These are phyloP conservation scores for Globisporangium paddicum DNA, from an alignment of 352 stramenopile genomes.

Conservation along the genomic window DNA sequence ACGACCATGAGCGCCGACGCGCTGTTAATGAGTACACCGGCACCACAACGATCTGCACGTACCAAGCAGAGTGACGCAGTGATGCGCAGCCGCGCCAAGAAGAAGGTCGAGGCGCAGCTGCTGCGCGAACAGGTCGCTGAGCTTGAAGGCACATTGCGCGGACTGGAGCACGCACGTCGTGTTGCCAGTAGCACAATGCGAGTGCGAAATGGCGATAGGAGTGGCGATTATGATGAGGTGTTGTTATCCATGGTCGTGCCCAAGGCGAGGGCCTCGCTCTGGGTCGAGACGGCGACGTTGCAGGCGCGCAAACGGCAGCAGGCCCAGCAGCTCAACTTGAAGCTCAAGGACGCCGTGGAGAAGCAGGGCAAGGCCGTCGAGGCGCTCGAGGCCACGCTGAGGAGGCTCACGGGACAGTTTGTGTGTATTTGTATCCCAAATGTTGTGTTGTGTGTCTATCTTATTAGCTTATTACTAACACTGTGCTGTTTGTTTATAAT, in stretches of 20 bases:
- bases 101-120: not conserved
- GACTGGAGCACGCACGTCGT: not conserved
- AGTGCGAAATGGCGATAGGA: no score
- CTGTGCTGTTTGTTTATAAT: not conserved
- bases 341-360: conserved; percentile 31
- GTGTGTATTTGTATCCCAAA: conserved; percentile 15
- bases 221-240: not conserved
- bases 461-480: no score
- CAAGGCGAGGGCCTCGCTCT: conserved; percentile 14
- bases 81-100: conserved; percentile 5
- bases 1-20: not conserved
- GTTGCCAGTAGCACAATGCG: not conserved
- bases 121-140: not conserved
- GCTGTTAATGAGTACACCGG: no score
- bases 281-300: conserved; percentile 28
- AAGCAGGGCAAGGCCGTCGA: conserved; percentile 34
- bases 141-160: conserved; percentile 1
- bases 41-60: not conserved
- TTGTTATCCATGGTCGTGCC: not conserved
- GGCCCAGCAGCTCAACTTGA: conserved; percentile 33
- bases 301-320: conserved; percentile 37
- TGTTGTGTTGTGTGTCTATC: conserved; percentile 9
- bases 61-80: not conserved
- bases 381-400: conserved; percentile 30
- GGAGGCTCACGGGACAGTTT: conserved; percentile 15